Evolutionary conservation across 208 protist species (phyloP), one percentile per base, ranked within the genome.

Genomic region (Trypanosoma boissoni): DNA sequence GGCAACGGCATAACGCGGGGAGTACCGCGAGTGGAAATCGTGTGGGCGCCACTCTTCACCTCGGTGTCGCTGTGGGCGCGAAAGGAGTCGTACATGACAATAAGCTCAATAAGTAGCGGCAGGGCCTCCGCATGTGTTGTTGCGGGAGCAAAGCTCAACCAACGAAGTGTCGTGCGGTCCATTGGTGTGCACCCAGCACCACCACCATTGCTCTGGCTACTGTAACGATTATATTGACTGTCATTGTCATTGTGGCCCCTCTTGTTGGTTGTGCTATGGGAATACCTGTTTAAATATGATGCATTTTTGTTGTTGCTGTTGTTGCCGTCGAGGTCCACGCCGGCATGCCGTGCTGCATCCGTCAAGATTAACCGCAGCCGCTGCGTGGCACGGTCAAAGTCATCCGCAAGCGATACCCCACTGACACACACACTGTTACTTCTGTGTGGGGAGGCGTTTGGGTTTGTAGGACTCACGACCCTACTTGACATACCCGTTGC

Each of bases 81-180:
- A 57, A 85, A 86, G 64, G 80, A 87, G 59, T 93, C 86, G 71
- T 70, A 84, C 44, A 90, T 68, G 16, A 57, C 52, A 31, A 93
- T 59, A 12, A 93, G 72, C 62, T 82, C 80, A 31, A 80, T 34
- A 50, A 84, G 58, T 26, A 78, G 64, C 16, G 54, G 66, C 20
- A 92, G 34, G 28, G 78, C 65, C n/a, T 78, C 70, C 21, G 61
- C 56, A 32, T 76, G 72, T 44, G 70, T 69, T 29, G 73, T 72
- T 5, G 50, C 24, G 16, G 82, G 68, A 23, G 83, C 64, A 51
- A 76, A 65, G 12, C 63, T 64, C 6, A 89, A 39, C 82, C 77
- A 86, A 39, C 64, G 58, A 18, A 77, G 48, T 28, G 67, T 36
- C 10, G 48, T 14, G n/a, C 26, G 41, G 7, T 64, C 46, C 3